Evolutionary conservation across 306 rosid genomes (phyloP).

Genomic region (Myrica gale): DNA sequence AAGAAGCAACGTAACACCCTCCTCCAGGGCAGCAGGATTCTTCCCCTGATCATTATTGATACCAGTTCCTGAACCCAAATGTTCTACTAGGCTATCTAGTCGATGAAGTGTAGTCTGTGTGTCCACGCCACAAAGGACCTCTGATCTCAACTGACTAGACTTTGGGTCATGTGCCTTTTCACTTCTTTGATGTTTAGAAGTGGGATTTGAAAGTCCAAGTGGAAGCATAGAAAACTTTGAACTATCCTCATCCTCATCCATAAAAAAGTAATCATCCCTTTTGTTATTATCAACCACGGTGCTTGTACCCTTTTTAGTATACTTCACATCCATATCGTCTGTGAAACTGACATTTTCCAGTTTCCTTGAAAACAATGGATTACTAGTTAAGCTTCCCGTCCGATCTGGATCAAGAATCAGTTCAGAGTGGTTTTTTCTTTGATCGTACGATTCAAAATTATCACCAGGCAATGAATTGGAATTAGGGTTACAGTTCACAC

Average conservation of each 20-base stretch:
- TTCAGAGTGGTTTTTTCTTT: slow-evolving; percentile 33
- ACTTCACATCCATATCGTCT: slow-evolving; percentile 24
- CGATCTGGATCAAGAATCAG: slow-evolving; percentile 30
- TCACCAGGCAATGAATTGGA: slow-evolving; percentile 32
- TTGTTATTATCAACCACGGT: slow-evolving; percentile 26
- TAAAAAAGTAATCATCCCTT: slow-evolving; percentile 25
- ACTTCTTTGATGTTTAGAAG: slow-evolving; percentile 22
- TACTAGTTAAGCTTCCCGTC: slow-evolving; percentile 26
- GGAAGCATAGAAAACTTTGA: slow-evolving; percentile 25
- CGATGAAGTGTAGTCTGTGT: slow-evolving; percentile 29
- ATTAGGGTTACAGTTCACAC: slow-evolving; percentile 30
- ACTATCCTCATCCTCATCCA: slow-evolving; percentile 43
- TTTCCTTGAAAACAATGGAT: slow-evolving; percentile 30
- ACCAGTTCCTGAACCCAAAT: slow-evolving; percentile 30
- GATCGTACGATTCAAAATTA: slow-evolving; percentile 37
- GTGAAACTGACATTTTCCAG: slow-evolving; percentile 26
- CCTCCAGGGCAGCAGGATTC: slow-evolving; percentile 41
- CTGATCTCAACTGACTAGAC: slow-evolving; percentile 33
- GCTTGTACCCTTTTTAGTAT: slow-evolving; percentile 28
- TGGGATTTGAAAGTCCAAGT: slow-evolving; percentile 27
- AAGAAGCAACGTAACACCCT: slow-evolving; percentile 41
- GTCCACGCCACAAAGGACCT: slow-evolving; percentile 31
- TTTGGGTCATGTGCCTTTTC: slow-evolving; percentile 30
- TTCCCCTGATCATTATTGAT: slow-evolving; percentile 26
- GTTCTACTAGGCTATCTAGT: slow-evolving; percentile 29